Percentiles rank a stretch among this genome's conserved stretches.
Conservation (phyloP, 148 eudicot genomes). For the Chenopodium formosanum region DNA sequence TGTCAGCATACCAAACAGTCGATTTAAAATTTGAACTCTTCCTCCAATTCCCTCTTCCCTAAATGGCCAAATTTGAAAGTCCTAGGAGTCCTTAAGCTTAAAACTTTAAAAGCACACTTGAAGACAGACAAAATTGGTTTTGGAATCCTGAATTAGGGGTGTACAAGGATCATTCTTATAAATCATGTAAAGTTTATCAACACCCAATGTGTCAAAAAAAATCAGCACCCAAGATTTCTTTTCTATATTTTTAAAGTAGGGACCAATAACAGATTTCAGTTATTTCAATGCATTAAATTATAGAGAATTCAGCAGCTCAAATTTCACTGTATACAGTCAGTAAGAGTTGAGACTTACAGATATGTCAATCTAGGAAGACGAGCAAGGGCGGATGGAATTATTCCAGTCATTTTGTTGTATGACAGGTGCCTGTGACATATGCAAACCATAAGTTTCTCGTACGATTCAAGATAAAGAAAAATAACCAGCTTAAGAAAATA, state of each 20-base stretch:
- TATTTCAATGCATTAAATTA: neutral
- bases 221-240: neutral
- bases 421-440: conserved; percentile 70
- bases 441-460: conserved; percentile 1
- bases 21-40: neutral
- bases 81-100: neutral
- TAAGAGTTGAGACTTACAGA: conserved; percentile 54
- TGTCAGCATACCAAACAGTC: neutral
- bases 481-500: neutral
- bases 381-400: conserved; percentile 74
- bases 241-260: neutral
- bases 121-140: neutral
- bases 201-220: neutral
- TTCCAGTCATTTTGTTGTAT: conserved; percentile 90
- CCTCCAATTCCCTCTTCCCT: neutral
- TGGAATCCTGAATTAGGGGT: neutral
- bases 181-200: neutral
- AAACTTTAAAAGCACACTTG: neutral
- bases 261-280: neutral
- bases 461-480: neutral
- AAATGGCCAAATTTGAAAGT: neutral
- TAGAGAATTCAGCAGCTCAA: neutral
- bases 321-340: conserved; percentile 6
- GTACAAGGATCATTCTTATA: neutral
- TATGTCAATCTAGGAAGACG: conserved; percentile 86